Evolutionary conservation across 805 yeast genomes (phyloP).

Genomic region (Debaryomyces hansenii): DNA sequence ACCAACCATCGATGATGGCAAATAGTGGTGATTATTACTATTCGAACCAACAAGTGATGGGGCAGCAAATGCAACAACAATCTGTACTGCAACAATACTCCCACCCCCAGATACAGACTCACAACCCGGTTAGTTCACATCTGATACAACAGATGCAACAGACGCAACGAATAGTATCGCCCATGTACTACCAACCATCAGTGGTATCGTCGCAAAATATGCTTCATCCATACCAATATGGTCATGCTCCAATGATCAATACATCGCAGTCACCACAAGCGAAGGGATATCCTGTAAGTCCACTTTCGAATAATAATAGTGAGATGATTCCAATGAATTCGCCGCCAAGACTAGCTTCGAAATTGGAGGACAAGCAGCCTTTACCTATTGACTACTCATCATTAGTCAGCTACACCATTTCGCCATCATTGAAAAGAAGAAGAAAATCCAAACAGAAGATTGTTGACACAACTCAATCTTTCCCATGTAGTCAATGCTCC

Average conservation of each 20-base stretch:
- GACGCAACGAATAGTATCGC: neutral
- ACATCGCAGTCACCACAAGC: neutral
- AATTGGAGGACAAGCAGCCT: neutral
- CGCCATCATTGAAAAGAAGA: slow-evolving; percentile 29
- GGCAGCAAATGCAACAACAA: neutral
- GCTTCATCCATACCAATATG: neutral
- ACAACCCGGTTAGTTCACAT: no score
- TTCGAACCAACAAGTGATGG: neutral
- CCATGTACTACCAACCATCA: neutral
- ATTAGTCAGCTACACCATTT: slow-evolving; percentile 33
- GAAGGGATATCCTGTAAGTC: neutral
- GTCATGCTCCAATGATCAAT: neutral
- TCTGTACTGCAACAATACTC: neutral
- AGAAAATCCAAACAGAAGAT: slow-evolving; percentile 18
- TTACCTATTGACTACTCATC: slow-evolving; percentile 31
- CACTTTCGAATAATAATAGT: neutral
- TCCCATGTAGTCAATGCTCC: slow-evolving; percentile 44
- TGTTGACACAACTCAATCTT: slow-evolving; percentile 12
- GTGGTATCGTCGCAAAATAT: neutral
- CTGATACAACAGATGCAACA: neutral
- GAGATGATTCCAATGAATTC: neutral
- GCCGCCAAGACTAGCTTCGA: neutral
- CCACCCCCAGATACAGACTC: neutral
- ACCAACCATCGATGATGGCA: neutral
- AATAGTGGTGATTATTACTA: neutral